Evolutionary conservation across 371 early-diverging fungal species (phyloP).

Genomic region (Mortierella sp.): DNA sequence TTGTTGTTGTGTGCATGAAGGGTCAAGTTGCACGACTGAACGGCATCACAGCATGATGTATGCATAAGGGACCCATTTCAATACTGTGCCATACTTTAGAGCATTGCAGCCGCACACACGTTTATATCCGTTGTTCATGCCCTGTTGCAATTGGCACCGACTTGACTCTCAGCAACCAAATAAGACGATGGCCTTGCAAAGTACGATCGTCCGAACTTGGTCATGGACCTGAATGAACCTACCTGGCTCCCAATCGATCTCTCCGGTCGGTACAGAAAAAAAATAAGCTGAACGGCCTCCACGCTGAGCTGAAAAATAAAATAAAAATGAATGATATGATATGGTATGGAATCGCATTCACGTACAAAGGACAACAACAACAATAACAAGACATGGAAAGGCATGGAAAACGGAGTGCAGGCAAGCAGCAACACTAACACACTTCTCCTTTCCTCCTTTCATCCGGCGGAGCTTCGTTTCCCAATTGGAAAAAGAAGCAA

Average conservation of each 20-base stretch:
- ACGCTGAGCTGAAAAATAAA: background rate
- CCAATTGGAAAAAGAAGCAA: background rate
- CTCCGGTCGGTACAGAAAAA: background rate
- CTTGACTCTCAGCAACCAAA: constrained; percentile 7
- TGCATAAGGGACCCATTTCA: too few species aligned
- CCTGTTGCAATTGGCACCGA: background rate
- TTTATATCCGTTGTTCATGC: background rate
- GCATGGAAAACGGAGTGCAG: background rate
- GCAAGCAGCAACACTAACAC: background rate
- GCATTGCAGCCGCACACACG: too few species aligned
- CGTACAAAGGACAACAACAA: background rate
- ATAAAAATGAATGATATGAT: too few species aligned
- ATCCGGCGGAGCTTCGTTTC: background rate
- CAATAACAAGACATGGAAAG: background rate
- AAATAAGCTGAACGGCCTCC: background rate
- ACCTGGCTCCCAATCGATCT: background rate
- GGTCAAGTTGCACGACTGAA: too few species aligned
- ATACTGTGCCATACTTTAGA: too few species aligned
- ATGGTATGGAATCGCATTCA: background rate
- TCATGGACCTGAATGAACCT: background rate
- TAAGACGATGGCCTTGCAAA: background rate
- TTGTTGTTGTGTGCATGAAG: too few species aligned
- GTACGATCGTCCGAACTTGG: background rate
- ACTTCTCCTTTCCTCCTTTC: background rate
- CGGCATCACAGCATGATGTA: too few species aligned